Evolutionary conservation across 805 yeast genomes (phyloP).

Genomic region (Starmera quercuum): DNA sequence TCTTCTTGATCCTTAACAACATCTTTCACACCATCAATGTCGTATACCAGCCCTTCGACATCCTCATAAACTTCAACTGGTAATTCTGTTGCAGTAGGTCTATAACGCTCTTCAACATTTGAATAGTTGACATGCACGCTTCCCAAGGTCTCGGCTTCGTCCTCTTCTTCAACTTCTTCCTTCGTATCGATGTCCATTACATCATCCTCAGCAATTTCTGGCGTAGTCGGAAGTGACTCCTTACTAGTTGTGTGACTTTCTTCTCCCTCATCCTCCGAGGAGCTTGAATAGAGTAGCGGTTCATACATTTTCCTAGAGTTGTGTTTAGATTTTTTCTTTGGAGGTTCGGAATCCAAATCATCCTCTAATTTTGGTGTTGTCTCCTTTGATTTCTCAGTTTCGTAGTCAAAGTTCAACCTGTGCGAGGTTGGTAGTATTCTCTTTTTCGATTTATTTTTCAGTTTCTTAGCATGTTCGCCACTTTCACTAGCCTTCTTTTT

Average conservation of each 20-base stretch:
- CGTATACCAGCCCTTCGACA: slow-evolving; percentile 20
- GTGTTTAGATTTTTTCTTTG: slow-evolving; percentile 8
- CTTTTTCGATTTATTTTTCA: slow-evolving; percentile 11
- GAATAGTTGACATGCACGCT: slow-evolving; percentile 13
- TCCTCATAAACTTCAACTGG: slow-evolving; percentile 53
- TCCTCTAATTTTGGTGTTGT: slow-evolving; percentile 7
- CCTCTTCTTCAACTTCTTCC: slow-evolving; percentile 14
- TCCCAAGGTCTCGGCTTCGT: slow-evolving; percentile 12
- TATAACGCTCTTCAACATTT: slow-evolving; percentile 28
- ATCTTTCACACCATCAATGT: slow-evolving; percentile 42
- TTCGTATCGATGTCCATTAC: slow-evolving; percentile 14
- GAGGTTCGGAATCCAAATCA: slow-evolving; percentile 6
- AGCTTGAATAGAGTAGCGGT: slow-evolving; percentile 15
- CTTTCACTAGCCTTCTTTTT: slow-evolving; percentile 12
- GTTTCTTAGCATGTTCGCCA: background rate
- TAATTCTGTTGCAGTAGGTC: slow-evolving; percentile 37
- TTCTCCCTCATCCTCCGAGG: slow-evolving; percentile 23
- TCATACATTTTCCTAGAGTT: slow-evolving; percentile 1
- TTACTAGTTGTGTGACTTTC: slow-evolving; percentile 9
- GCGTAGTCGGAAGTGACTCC: slow-evolving; percentile 20
- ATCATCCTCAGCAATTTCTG: slow-evolving; percentile 21
- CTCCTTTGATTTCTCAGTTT: slow-evolving; percentile 5
- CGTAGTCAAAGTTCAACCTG: slow-evolving; percentile 11
- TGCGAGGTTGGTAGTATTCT: slow-evolving; percentile 11
- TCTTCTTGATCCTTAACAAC: slow-evolving; percentile 74